A percentile compares a stretch with the other conserved stretches of the same genome.
phyloP scores from a whole-genome alignment of 495 filamentous ascomycete species.

The Trichocladium uniseriatum region DNA sequence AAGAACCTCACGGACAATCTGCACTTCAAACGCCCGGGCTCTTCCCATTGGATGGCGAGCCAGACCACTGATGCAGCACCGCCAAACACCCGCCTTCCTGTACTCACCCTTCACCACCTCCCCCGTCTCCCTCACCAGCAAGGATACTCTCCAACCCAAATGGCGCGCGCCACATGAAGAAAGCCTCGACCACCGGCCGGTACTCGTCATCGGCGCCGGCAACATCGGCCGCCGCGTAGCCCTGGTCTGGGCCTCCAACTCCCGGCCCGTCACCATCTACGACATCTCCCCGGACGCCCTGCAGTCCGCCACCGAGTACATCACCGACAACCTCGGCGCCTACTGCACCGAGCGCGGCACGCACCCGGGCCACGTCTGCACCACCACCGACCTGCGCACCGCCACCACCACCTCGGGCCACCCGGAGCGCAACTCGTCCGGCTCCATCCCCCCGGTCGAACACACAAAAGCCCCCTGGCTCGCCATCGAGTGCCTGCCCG shows the following conservation, averaged over 20 bases:
- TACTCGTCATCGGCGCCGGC: conserved; percentile 32
- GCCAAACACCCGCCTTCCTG: background rate
- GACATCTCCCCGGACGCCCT: conserved; percentile 26
- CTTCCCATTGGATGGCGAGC: background rate
- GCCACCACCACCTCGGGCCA: conserved; percentile 18
- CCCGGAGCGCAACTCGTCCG: background rate
- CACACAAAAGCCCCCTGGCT: conserved; percentile 32
- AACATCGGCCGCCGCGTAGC: conserved; percentile 30
- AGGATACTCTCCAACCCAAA: background rate
- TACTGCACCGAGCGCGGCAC: conserved; percentile 22
- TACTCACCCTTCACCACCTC: conserved; percentile 1
- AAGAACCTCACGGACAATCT: background rate
- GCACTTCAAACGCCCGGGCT: background rate
- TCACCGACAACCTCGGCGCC: conserved; percentile 28
- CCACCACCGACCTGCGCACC: conserved; percentile 20
- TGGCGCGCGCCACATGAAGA: conserved; percentile 23
- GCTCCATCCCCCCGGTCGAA: conserved; percentile 1
- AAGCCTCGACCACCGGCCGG: conserved; percentile 26
- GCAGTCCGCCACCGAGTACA: conserved; percentile 21
- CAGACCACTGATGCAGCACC: background rate
- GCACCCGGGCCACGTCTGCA: conserved; percentile 28
- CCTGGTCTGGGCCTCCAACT: conserved; percentile 30
- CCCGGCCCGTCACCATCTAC: conserved; percentile 29
- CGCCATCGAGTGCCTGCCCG: conserved; percentile 51
- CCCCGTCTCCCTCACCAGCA: background rate